phyloP scores from a whole-genome alignment of 768 basidiomycete species.

The Chalciporus sphaerocephalus region DNA sequence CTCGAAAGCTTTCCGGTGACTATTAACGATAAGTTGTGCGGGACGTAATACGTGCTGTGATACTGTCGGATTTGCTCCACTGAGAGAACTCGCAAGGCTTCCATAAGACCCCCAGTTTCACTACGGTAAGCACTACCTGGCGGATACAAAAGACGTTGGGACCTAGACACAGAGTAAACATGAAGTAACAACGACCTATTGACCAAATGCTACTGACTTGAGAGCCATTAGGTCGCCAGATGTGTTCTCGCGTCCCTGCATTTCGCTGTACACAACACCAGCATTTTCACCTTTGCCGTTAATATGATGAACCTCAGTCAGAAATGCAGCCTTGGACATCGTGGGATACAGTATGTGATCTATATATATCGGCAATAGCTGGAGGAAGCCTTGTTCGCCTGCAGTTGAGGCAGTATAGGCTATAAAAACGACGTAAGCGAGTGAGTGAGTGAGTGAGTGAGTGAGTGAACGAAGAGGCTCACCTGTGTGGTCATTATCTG shows the following conservation, averaged over 20 bases:
- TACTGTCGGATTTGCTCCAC: constrained; percentile 91
- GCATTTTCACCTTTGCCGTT: constrained; percentile 87
- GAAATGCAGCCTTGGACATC: constrained; percentile 79
- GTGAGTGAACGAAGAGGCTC: background rate
- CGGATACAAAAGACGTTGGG: constrained; percentile 79
- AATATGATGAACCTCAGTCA: constrained; percentile 88
- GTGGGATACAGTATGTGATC: constrained; percentile 98
- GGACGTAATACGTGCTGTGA: constrained; percentile 85
- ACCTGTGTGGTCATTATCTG: constrained; percentile 83
- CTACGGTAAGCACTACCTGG: constrained; percentile 84
- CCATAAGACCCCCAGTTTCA: constrained; percentile 96
- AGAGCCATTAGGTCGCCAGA: constrained; percentile 87
- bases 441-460: background rate
- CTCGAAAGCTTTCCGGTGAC: constrained; percentile 82
- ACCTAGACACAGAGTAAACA: constrained; percentile 37
- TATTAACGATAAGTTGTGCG: constrained; percentile 88
- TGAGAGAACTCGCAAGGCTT: constrained; percentile 77
- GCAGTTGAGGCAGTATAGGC: constrained; percentile 96
- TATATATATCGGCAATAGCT: constrained; percentile 82
- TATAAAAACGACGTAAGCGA: constrained; percentile 1
- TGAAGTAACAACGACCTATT: background rate
- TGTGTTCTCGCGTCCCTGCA: constrained; percentile 95
- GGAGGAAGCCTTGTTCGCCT: constrained; percentile 86
- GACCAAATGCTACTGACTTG: constrained; percentile 45
- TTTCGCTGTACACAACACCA: constrained; percentile 95